A percentile compares a stretch with the other conserved stretches of the same genome.
phyloP scores from a whole-genome alignment of 805 yeast species.

The Metschnikowia chrysomelidarum region DNA sequence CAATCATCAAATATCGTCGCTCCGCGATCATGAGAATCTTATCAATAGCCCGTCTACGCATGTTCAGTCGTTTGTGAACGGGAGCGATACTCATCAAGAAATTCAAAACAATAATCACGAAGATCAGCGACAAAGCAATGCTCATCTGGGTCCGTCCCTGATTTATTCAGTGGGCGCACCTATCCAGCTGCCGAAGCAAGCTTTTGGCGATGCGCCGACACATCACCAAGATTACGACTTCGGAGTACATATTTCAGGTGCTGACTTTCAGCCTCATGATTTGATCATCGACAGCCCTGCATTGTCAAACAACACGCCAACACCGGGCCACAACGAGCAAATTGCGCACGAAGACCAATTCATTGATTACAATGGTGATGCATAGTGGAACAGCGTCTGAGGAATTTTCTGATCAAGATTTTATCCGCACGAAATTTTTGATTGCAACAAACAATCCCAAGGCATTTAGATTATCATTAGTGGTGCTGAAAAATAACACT shows the following conservation, averaged over 20 bases:
- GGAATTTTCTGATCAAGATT: neutral
- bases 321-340: constrained; percentile 14
- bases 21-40: constrained; percentile 12
- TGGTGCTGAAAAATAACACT: neutral
- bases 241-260: constrained; percentile 8
- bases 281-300: constrained; percentile 16
- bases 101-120: neutral
- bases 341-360: constrained; percentile 22
- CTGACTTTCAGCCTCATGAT: constrained; percentile 14
- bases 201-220: constrained; percentile 5
- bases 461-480: neutral
- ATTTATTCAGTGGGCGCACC: constrained; percentile 4
- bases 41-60: constrained; percentile 16
- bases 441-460: no score
- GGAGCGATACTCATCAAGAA: neutral
- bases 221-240: constrained; percentile 12
- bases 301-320: constrained; percentile 13
- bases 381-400: neutral
- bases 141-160: constrained; percentile 2
- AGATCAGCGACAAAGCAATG: neutral
- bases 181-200: constrained; percentile 3
- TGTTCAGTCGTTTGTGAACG: constrained; percentile 14
- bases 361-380: constrained; percentile 25
- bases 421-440: neutral
- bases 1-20: constrained; percentile 5